phyloP scores from a whole-genome alignment of 306 rosid species.

The Casuarina glauca region DNA sequence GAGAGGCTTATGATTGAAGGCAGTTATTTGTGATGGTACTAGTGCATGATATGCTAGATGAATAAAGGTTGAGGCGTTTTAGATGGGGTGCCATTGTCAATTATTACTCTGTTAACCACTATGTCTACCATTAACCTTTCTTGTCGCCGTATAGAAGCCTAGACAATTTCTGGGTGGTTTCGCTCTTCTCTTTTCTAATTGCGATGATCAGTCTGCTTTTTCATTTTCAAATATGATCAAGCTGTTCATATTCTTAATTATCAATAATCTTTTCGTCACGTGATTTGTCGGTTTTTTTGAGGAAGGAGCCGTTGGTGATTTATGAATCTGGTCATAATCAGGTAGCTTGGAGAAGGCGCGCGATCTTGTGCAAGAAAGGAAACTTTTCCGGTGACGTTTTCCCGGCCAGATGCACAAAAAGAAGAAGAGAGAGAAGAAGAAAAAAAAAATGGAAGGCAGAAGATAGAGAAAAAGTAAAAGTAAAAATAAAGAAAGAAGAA shows the following conservation, averaged over 20 bases:
- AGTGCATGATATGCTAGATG: slow-evolving; percentile 1
- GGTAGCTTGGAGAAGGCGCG: too few relatives aligned
- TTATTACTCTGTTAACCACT: slow-evolving; percentile 54
- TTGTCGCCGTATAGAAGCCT: slow-evolving; percentile 26
- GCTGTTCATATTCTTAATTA: slow-evolving; percentile 47
- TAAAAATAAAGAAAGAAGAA: too few relatives aligned
- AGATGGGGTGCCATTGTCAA: slow-evolving; percentile 68
- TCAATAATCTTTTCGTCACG: slow-evolving; percentile 23
- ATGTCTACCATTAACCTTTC: slow-evolving; percentile 42
- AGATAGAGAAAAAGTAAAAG: too few relatives aligned
- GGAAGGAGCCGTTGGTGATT: slow-evolving; percentile 29
- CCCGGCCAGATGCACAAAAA: too few relatives aligned
- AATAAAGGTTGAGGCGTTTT: slow-evolving; percentile 31
- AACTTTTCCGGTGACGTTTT: too few relatives aligned
- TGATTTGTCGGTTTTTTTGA: slow-evolving; percentile 59
- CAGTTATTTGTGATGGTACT: slow-evolving; percentile 16
- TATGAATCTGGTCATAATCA: too few relatives aligned
- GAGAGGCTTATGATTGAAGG: slow-evolving; percentile 23
- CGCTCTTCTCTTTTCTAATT: slow-evolving; percentile 19
- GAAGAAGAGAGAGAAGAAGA: too few relatives aligned
- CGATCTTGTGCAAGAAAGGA: too few relatives aligned
- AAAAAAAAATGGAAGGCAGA: too few relatives aligned
- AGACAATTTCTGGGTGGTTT: slow-evolving; percentile 12
- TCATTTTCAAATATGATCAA: slow-evolving; percentile 35
- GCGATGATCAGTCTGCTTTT: slow-evolving; percentile 41